Evolutionary conservation across 768 basidiomycete species (phyloP), one percentile per base, ranked within the genome.

Genomic region (Kondoa subrosea): DNA sequence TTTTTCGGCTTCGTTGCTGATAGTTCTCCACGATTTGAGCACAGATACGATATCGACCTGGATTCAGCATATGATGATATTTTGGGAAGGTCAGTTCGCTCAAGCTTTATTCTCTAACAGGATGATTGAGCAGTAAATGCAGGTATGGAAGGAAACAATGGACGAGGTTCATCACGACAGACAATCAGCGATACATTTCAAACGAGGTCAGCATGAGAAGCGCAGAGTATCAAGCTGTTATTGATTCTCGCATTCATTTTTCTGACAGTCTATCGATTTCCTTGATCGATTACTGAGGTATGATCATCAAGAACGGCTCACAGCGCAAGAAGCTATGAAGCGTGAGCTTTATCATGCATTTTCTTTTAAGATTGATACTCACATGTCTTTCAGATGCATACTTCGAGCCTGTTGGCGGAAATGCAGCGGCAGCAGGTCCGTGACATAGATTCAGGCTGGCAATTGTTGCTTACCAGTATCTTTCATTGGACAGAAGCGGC

Each of bases 31-130:
- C n/a, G 12, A 2, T 21, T 40, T 0, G 31, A 57, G 26, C 63
- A 70, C 50, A 69, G 76, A 69, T 97, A 97, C 79, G 87, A 87
- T 75, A 95, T 97, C 69, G 87, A 89, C 58, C 84, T 97, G 60
- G 91, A 95, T 76, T 83, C 89, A n/a, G 90, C 91, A 76, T 95
- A 92, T 73, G 91, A 96, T 74, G 91, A 93, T 70, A 83, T 97
- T 57, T 82, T 97, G 72, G 88, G 88, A 77, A 86, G 89, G 40
- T 50, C 12, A 50, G 40, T 86, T 84, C 73, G 74, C 79, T 72
- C 32, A 58, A 31, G 57, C 57, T 59, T 40, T 33, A 67, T 65
- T 34, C 70, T n/a, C 65, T 26, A 33, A 66, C 32, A 50, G 70
- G 63, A 58, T 27, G 57, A 56, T 16, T 66, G 4, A 26, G 71